Evolutionary conservation across 2,329 filamentous ascomycete species (phyloP).

Genomic region (Elsinoe arachidis): DNA sequence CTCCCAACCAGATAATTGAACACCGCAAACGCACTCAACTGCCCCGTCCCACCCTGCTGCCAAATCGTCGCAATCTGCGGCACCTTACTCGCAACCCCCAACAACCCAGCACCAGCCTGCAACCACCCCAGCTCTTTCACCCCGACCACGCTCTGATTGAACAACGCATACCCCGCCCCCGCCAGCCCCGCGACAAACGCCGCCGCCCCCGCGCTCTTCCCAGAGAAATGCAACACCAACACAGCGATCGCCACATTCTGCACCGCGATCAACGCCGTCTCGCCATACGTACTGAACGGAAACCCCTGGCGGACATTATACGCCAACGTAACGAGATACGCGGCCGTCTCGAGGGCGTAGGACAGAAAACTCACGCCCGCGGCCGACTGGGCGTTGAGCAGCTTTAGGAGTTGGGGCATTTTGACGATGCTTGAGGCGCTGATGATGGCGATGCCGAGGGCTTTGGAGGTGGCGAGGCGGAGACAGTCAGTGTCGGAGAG

Average conservation of each 20-base stretch:
- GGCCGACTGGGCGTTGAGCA: conserved; percentile 70
- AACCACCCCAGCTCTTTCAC: conserved; percentile 61
- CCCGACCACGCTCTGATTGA: conserved; percentile 56
- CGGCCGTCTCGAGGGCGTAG: conserved; percentile 83
- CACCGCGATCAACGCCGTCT: conserved; percentile 81
- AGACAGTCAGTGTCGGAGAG: conserved; percentile 68
- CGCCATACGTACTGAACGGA: conserved; percentile 93
- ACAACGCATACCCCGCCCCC: conserved; percentile 59
- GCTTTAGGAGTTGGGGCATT: conserved; percentile 91
- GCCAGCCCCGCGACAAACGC: conserved; percentile 71
- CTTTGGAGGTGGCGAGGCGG: conserved; percentile 86
- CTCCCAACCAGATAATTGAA: conserved; percentile 97
- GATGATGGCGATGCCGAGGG: conserved; percentile 87
- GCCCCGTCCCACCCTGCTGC: conserved; percentile 78
- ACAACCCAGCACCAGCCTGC: conserved; percentile 72
- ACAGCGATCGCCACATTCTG: conserved; percentile 89
- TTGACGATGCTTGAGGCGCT: conserved; percentile 86
- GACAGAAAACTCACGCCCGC: conserved; percentile 80
- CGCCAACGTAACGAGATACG: conserved; percentile 79
- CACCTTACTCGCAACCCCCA: conserved; percentile 83
- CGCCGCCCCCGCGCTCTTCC: conserved; percentile 58
- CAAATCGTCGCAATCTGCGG: conserved; percentile 88
- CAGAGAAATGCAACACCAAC: conserved; percentile 76
- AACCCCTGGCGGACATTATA: conserved; percentile 90
- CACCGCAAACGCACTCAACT: conserved; percentile 93